A percentile compares a stretch with the other conserved stretches of the same genome.
These are phyloP conservation scores for Hygrophila difformis DNA, from an alignment of 257 asterid genomes.

Conservation along the genomic window DNA sequence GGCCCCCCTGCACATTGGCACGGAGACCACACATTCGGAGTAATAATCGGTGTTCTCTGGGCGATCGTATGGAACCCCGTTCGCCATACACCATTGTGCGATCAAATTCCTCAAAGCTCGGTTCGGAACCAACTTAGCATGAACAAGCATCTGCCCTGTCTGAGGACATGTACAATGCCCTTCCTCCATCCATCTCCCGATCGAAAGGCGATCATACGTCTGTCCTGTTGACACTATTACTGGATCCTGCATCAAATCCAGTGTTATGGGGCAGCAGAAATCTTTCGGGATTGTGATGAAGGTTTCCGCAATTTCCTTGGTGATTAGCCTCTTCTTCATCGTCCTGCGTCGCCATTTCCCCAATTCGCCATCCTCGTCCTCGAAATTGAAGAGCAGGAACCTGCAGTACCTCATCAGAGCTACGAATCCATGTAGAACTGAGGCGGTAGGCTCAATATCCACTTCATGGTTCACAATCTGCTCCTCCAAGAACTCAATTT, in stretches of 20 bases:
- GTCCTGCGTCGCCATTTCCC: constrained; percentile 40
- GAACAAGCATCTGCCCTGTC: constrained; percentile 71
- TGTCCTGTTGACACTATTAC: constrained; percentile 87
- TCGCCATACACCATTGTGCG: constrained; percentile 71
- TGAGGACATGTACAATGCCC: constrained; percentile 84
- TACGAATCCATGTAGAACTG: constrained; percentile 67
- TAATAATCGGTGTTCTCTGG: constrained; percentile 47
- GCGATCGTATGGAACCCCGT: constrained; percentile 47
- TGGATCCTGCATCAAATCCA: constrained; percentile 89
- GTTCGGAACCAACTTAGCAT: constrained; percentile 57
- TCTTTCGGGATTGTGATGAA: constrained; percentile 67
- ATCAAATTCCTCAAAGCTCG: constrained; percentile 69
- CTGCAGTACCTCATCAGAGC: constrained; percentile 68
- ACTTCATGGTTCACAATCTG: constrained; percentile 78
- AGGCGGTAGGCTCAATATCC: constrained; percentile 63
- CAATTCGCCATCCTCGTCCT: constrained; percentile 60
- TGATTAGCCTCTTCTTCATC: constrained; percentile 40
- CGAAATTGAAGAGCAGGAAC: constrained; percentile 71
- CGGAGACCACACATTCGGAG: constrained; percentile 21
- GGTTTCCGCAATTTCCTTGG: constrained; percentile 60
- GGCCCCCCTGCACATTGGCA: constrained; percentile 55
- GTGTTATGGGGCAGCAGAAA: constrained; percentile 72
- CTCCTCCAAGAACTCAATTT: constrained; percentile 89
- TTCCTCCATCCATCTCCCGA: constrained; percentile 81
- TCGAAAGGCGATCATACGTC: constrained; percentile 76